A percentile compares a stretch with the other conserved stretches of the same genome.
Evolutionary conservation across 805 yeast species (phyloP).

Genomic region (Candida maesae): DNA sequence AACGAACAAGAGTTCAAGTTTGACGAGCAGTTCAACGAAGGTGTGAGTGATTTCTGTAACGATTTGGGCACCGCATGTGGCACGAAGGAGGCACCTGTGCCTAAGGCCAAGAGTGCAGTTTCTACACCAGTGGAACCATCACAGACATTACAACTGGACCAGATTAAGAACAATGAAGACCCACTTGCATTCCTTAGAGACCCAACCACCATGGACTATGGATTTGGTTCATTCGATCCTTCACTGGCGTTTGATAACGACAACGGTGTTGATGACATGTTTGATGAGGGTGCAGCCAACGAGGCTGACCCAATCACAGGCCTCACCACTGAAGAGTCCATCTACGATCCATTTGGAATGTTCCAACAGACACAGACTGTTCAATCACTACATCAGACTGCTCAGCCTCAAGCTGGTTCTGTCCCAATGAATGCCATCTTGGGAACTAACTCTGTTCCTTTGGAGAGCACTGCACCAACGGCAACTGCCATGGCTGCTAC

Average conservation of each 20-base stretch:
- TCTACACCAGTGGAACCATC: slow-evolving; percentile 2
- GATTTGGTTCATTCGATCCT: slow-evolving; percentile 43
- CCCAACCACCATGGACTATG: slow-evolving; percentile 9
- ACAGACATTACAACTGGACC: neutral
- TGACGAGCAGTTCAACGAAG: slow-evolving; percentile 56
- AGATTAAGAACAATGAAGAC: slow-evolving; percentile 28
- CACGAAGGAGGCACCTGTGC: slow-evolving; percentile 62
- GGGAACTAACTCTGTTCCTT: neutral
- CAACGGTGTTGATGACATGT: slow-evolving; percentile 9
- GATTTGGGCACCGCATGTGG: slow-evolving; percentile 83
- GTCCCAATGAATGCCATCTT: slow-evolving; percentile 3
- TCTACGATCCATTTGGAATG: slow-evolving; percentile 49
- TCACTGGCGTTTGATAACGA: slow-evolving; percentile 42
- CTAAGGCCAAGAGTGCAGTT: slow-evolving; percentile 33
- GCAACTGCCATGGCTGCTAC: slow-evolving; percentile 1
- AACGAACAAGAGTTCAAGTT: slow-evolving; percentile 31
- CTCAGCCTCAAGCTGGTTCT: neutral
- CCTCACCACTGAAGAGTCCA: slow-evolving; percentile 52
- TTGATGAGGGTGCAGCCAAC: slow-evolving; percentile 14
- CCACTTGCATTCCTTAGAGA: slow-evolving; percentile 45
- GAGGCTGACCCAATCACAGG: slow-evolving; percentile 36
- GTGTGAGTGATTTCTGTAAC: slow-evolving; percentile 70
- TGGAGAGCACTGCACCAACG: slow-evolving; percentile 1
- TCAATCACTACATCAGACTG: neutral
- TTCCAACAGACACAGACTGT: slow-evolving; percentile 7